Evolutionary conservation across 106 monocot genomes (phyloP), one percentile per base, ranked within the genome.

Genomic region (Dendrobium nobile): DNA sequence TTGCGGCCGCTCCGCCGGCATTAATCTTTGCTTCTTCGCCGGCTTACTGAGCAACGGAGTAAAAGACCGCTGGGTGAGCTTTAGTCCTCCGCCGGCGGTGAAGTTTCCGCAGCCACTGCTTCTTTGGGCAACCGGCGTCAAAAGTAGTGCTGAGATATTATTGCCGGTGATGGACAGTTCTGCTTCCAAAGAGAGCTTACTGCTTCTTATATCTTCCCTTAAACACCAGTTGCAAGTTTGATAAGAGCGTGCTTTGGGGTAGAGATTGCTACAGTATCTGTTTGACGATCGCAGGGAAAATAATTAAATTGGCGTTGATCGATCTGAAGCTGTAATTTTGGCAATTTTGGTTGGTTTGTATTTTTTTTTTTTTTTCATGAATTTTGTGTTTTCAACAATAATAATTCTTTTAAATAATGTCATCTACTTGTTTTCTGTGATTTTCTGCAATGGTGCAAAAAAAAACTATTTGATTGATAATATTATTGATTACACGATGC

Each of bases 251-350:
- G 26, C 82, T n/a, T 65, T 59, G 9, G 76, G 82, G 27, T 82
- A 82, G 64, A 82, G 82, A 76, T 65, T 54, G 26, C 82, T 82
- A 31, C 82, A 82, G 42, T 82, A 82, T 76, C 70, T 75, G 74
- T 6, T 51, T 13, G 81, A 22, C 54, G 24, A 47, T 13, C 13
- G 51, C 13, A 51, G 51, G 13, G 13, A 51, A 51, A 51, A 13
- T 16, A 51, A 51, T 51, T 10, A 51, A 51, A 51, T 51, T 51
- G 10, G 51, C 10, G 10, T 51, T 51, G 51, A 51, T 51, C 13
- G 3, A 51, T 13, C 13, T 13, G 13, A 15, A 13, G 51, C 37
- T 3, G 37, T 37, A 37, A 37, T 37, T 37, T 37, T 37, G 37
- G 37, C 3, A 37, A 37, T 37, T 37, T 37, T 37, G 37, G 37